Evolutionary conservation across 352 stramenopile species (phyloP).

Genomic region (Phytophthora pini): DNA sequence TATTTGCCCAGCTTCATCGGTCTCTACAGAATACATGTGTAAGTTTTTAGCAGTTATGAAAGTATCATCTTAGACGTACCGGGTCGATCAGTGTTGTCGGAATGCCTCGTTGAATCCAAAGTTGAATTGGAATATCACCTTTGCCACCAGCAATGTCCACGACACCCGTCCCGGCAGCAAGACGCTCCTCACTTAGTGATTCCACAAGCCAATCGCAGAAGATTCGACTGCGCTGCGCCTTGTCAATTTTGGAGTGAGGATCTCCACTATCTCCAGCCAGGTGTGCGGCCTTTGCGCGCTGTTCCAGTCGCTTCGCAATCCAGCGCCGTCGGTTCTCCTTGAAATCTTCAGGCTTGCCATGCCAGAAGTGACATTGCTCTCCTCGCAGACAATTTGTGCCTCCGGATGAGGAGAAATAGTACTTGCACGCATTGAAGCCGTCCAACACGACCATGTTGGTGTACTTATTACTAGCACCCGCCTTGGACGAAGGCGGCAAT

Average conservation of each 20-base stretch:
- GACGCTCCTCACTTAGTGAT: slow-evolving; percentile 45
- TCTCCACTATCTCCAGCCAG: slow-evolving; percentile 71
- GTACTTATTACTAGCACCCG: slow-evolving; percentile 62
- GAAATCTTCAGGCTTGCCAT: slow-evolving; percentile 68
- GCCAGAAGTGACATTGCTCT: slow-evolving; percentile 82
- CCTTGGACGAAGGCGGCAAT: slow-evolving; percentile 61
- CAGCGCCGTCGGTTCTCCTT: slow-evolving; percentile 68
- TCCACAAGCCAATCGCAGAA: slow-evolving; percentile 88
- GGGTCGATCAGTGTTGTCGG: slow-evolving; percentile 87
- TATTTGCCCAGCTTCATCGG: slow-evolving; percentile 82
- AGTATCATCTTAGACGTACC: slow-evolving; percentile 37
- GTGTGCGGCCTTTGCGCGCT: slow-evolving; percentile 60
- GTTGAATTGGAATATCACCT: slow-evolving; percentile 86
- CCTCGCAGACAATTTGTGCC: slow-evolving; percentile 73
- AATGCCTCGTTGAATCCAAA: slow-evolving; percentile 82
- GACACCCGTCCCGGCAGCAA: slow-evolving; percentile 70
- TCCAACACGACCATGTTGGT: slow-evolving; percentile 85
- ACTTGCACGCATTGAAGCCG: slow-evolving; percentile 87
- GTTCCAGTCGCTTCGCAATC: slow-evolving; percentile 68
- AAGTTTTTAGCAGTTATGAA: neutral
- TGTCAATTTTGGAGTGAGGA: slow-evolving; percentile 73
- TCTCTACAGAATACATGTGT: slow-evolving; percentile 42
- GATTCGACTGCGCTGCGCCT: slow-evolving; percentile 74
- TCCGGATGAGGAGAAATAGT: slow-evolving; percentile 78
- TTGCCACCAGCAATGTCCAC: slow-evolving; percentile 91